Base-by-base conservation (phyloP, 192 early-diverging fungal genomes). In the Gigaspora rosea region DNA sequence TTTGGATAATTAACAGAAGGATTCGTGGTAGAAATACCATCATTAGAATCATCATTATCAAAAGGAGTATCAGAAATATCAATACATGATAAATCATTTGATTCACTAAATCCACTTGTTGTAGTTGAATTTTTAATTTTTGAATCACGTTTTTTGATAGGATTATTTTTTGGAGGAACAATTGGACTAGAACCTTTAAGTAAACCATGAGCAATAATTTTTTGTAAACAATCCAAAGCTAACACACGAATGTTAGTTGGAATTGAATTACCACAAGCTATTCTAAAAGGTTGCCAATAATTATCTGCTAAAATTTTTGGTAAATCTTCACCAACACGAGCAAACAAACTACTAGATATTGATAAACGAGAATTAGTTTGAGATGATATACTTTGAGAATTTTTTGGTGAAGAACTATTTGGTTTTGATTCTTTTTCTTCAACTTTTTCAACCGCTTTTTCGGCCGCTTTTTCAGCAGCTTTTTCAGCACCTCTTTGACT, bases 201-300 rank as follows among this genome's bases (percentile, higher is more conserved):
- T 46, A 80, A 78, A 3, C 83, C 83, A 48, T 84, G 83, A 22
- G 83, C 83, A 47, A 84, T 84, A 10, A 84, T 64, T 62, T 84
- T 84, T 69, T 84, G 80, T 22, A 84, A 80, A 16, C 78, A 77
- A 77, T 84, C 80, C 15, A 84, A 70, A 12, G 83, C 83, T 41
- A 80, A 33, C 52, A 82, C 79, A 33, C 81, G 78, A 76, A 84
- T 78, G 47, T 80, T 79, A 50, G 62, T 75, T 11, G 83, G 80
- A 65, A 82, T 80, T 0, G 79, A 79, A 35, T 74, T 79, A 2
- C 71, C 78, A 58, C 80, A 84, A 48, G 83, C 83, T 12, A 84
- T 69, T 47, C 78, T 80, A 73, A 84, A 84, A 50, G 81, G 80
- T 46, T 59, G 67, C 83, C 83, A 84, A 73, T 84, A 84, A 75